Evolutionary conservation across 495 filamentous ascomycete genomes (phyloP).

Genomic region (Lasiosphaeriaceae sp.): DNA sequence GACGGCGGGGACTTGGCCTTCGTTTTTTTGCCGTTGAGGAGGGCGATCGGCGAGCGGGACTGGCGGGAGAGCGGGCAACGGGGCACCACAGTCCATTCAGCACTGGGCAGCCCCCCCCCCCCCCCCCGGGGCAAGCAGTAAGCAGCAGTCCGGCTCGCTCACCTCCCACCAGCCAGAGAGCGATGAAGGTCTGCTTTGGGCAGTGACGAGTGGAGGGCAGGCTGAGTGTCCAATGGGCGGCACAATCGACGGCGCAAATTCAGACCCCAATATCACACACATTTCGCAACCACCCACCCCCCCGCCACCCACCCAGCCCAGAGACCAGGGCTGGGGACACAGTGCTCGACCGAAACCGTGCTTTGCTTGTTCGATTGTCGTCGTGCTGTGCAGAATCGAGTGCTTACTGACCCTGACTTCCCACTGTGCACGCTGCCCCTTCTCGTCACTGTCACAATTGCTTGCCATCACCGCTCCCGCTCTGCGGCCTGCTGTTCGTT

Average conservation of each 20-base stretch:
- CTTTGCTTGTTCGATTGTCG: too few relatives aligned
- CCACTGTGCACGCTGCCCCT: slow-evolving; percentile 11
- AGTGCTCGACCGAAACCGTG: too few relatives aligned
- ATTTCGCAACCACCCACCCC: neutral
- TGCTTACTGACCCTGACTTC: neutral
- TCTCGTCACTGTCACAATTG: slow-evolving; percentile 17
- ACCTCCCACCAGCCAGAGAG: too few relatives aligned
- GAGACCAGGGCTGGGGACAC: neutral
- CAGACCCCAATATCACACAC: slow-evolving; percentile 18
- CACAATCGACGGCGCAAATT: slow-evolving; percentile 5
- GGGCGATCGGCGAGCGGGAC: too few relatives aligned
- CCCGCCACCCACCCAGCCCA: neutral
- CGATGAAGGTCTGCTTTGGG: too few relatives aligned
- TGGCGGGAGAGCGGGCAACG: too few relatives aligned
- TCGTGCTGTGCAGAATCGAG: too few relatives aligned
- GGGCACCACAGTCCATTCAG: too few relatives aligned
- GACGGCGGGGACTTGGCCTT: neutral
- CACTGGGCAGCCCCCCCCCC: too few relatives aligned
- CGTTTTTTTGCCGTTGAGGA: neutral
- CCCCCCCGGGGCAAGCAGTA: neutral
- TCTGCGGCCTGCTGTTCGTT: neutral
- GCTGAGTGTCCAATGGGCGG: neutral
- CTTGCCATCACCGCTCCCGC: neutral
- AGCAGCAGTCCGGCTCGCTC: neutral
- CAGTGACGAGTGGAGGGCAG: neutral